Evolutionary conservation across 768 basidiomycete species (phyloP), one percentile per base, ranked within the genome.

Genomic region (Gymnopilus dilepis): DNA sequence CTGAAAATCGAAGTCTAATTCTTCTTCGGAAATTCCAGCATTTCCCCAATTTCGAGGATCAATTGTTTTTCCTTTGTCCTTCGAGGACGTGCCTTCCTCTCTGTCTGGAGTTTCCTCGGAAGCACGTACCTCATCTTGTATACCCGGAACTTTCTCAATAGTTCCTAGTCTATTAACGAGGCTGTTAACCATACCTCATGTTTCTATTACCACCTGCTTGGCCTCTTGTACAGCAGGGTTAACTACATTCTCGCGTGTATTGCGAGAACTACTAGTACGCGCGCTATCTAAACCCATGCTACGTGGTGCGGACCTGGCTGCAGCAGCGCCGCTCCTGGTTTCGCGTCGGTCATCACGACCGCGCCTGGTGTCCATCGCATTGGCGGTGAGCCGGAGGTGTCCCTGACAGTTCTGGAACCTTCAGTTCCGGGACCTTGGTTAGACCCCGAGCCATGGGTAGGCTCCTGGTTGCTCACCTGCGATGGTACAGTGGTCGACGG

Each of bases 31-130:
- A 11, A 58, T 58, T 9, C 47, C 33, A 37, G 47, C 1, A 24
- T 33, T 50, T n/a, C 45, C 45, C 57, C 57, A 50, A 21, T 58
- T 58, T 6, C 43, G 1, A 17, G 57, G 57, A 47, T 58, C 57
- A 22, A 58, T 37, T 15, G 45, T 45, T 40, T 58, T 58, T 2
- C 34, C 33, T 38, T 58, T 58, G 9, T 37, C 34, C 34, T 15
- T 37, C 13, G 28, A 50, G 4, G 45, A 37, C 21, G n/a, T 13
- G 22, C 50, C 33, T 15, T 26, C 43, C 37, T 24, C 33, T 6
- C 13, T 17, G 13, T 24, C 33, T 13, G 26, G 26, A 15, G 15
- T 30, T 50, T 50, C 47, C 31, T 41, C 40, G 19, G 28, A n/a
- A 17, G 13, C 13, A 6, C 6, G n/a, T 17, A 28, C 28, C 12